Evolutionary conservation across 805 yeast genomes (phyloP).

Genomic region (Maudiozyma bulderi): DNA sequence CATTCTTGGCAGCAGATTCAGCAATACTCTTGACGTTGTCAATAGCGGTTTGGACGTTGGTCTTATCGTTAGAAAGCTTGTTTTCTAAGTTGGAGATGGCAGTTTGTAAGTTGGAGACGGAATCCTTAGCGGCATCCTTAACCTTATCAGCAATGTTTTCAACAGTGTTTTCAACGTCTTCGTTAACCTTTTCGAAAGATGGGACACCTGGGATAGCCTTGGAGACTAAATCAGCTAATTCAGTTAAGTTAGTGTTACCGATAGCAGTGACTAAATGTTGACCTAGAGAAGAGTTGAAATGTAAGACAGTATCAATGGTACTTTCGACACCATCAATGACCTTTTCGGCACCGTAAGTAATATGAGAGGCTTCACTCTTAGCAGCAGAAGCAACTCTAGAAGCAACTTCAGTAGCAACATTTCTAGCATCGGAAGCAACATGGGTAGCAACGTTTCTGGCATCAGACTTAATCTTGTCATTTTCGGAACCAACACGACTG

Average conservation of each 20-base stretch:
- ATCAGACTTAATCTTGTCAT: too few relatives aligned
- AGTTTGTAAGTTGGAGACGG: not conserved
- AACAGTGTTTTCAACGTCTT: not conserved
- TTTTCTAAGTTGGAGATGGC: not conserved
- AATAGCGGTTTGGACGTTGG: not conserved
- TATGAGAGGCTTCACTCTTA: not conserved
- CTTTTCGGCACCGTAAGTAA: not conserved
- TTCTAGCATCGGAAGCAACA: not conserved
- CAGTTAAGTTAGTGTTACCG: not conserved
- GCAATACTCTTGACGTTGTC: not conserved
- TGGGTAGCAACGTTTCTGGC: too few relatives aligned
- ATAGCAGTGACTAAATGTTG: not conserved
- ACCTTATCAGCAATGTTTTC: not conserved
- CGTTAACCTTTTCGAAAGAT: not conserved
- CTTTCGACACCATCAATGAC: not conserved
- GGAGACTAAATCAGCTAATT: not conserved
- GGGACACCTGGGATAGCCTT: conserved; percentile 1
- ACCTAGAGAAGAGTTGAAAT: conserved; percentile 1
- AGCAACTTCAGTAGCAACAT: not conserved
- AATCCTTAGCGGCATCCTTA: not conserved
- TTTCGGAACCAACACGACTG: not conserved
- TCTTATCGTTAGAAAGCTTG: not conserved
- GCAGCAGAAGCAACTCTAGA: not conserved
- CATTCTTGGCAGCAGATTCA: not conserved
- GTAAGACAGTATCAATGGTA: not conserved